Conservation (phyloP, 768 basidiomycete genomes). For the Termitomyces sp. region DNA sequence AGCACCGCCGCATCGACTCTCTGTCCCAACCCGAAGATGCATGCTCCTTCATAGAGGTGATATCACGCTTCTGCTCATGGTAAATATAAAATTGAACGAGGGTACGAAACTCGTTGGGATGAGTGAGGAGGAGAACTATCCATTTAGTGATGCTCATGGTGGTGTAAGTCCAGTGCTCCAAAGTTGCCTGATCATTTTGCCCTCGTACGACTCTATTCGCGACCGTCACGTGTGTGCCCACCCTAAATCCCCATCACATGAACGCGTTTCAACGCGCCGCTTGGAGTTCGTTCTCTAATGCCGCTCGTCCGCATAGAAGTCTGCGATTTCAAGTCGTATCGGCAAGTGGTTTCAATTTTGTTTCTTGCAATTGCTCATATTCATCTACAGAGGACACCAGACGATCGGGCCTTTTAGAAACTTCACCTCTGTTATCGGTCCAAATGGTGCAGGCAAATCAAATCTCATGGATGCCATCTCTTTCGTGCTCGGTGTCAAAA, state of each 20-base stretch:
- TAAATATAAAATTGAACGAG: constrained; percentile 83
- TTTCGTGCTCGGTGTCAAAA: constrained; percentile 96
- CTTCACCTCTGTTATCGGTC: constrained; percentile 96
- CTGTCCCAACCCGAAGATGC: constrained; percentile 86
- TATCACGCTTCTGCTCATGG: constrained; percentile 79
- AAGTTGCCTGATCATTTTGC: constrained; percentile 14
- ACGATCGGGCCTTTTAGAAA: constrained; percentile 87
- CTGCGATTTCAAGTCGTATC: constrained; percentile 96
- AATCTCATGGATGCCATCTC: constrained; percentile 99
- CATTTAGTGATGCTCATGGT: constrained; percentile 56
- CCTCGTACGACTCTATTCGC: constrained; percentile 14
- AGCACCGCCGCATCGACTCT: constrained; percentile 81
- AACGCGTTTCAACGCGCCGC: constrained; percentile 8
- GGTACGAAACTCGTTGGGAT: constrained; percentile 80
- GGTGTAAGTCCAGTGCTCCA: neutral
- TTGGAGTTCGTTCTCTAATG: constrained; percentile 40
- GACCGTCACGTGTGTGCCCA: constrained; percentile 8
- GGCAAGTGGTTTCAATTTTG: constrained; percentile 29
- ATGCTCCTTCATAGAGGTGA: constrained; percentile 71
- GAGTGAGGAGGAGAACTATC: constrained; percentile 68
- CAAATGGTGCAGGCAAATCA: constrained; percentile 98
- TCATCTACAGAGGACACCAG: constrained; percentile 60
- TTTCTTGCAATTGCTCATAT: neutral
- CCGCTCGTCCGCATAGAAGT: constrained; percentile 85
- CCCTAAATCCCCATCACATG: constrained; percentile 12